Conservation (phyloP, 2,329 filamentous ascomycete species). For the Penicillium sp. region DNA sequence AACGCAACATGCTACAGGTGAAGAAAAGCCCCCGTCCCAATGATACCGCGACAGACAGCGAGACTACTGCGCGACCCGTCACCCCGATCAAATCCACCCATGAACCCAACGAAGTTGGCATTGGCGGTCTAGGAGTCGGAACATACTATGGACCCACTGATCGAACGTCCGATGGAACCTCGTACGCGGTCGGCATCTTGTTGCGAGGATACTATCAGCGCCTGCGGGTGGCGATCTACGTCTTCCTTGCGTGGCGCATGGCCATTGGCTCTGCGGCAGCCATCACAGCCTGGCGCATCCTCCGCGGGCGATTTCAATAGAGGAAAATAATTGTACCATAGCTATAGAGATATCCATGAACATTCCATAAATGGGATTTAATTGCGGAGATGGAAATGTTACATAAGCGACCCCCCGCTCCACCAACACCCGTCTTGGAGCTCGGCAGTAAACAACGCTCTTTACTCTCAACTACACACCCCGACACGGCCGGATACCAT, state of each 20-base stretch:
- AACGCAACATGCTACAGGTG: constrained; percentile 46
- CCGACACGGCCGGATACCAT: constrained; percentile 36
- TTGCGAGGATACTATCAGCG: constrained; percentile 46
- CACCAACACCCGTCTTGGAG: background rate
- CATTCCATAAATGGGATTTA: background rate
- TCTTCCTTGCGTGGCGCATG: constrained; percentile 41
- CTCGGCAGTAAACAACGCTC: constrained; percentile 12
- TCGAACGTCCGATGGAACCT: constrained; percentile 23
- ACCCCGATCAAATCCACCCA: constrained; percentile 21
- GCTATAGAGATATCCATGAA: background rate
- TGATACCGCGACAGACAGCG: constrained; percentile 33
- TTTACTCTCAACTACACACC: background rate
- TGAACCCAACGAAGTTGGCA: constrained; percentile 38
- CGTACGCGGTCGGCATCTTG: constrained; percentile 43
- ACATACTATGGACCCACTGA: constrained; percentile 31
- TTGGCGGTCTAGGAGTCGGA: constrained; percentile 39
- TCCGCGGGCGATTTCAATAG: constrained; percentile 20
- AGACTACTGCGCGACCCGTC: constrained; percentile 34
- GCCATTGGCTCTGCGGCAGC: constrained; percentile 30
- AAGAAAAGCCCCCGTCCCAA: constrained; percentile 31
- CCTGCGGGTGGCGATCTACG: constrained; percentile 39
- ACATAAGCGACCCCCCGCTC: background rate
- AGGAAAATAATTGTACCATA: background rate
- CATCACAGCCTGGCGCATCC: constrained; percentile 29
- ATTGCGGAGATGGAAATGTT: background rate